Evolutionary conservation across 1,284 basidiomycete genomes (phyloP).

Genomic region (Takashimella koratensis): DNA sequence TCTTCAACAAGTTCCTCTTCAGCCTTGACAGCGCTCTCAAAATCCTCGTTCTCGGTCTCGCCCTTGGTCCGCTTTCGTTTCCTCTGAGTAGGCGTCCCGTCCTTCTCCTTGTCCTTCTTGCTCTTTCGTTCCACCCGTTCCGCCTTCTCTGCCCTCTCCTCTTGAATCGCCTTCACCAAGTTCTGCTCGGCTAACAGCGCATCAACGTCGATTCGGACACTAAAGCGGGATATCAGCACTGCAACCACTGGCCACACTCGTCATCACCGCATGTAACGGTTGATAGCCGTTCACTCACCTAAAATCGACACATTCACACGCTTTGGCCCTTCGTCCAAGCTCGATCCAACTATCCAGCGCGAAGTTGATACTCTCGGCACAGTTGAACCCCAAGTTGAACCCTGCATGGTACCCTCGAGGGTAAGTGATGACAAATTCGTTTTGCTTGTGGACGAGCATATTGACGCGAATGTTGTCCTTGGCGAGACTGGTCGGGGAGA

Average conservation of each 20-base stretch:
- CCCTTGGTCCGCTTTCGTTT: background rate
- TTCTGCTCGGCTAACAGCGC: constrained; percentile 62
- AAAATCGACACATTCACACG: constrained; percentile 75
- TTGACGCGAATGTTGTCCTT: constrained; percentile 81
- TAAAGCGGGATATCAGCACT: constrained; percentile 36
- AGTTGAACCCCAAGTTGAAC: constrained; percentile 96
- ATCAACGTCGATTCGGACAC: constrained; percentile 88
- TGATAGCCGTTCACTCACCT: constrained; percentile 68
- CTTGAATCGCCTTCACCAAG: background rate
- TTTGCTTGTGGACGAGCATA: constrained; percentile 79
- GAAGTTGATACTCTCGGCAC: constrained; percentile 97
- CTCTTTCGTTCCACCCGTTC: constrained; percentile 22
- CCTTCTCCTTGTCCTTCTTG: constrained; percentile 10
- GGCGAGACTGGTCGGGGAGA: constrained; percentile 78
- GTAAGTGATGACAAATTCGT: constrained; percentile 95
- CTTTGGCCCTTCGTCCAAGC: constrained; percentile 73
- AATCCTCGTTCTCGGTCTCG: constrained; percentile 1
- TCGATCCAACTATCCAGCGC: constrained; percentile 94
- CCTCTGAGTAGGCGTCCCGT: constrained; percentile 1
- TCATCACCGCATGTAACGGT: background rate
- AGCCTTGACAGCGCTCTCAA: too few species aligned
- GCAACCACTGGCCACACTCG: background rate
- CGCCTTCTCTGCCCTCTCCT: constrained; percentile 50
- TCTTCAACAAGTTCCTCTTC: background rate
- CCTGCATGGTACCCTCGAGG: constrained; percentile 93